Base-by-base conservation (phyloP, 495 filamentous ascomycete species). In the Podospora appendiculata region DNA sequence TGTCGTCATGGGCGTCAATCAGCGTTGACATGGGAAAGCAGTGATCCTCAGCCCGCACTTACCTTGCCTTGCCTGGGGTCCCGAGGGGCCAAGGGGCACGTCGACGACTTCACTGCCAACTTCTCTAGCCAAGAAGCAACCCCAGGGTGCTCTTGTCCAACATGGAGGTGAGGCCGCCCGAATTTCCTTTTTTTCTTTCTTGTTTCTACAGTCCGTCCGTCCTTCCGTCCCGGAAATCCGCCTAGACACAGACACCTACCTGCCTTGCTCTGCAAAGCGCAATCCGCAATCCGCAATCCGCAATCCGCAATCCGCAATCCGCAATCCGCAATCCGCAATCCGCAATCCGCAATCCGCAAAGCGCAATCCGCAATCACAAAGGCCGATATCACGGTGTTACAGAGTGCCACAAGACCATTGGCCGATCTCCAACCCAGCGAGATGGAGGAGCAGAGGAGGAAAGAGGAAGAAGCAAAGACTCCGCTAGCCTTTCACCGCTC, bases 161-260 rank as follows among this genome's bases (percentile, higher is more conserved):
- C 32, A 56, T 56, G 53, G 53, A 56, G 53, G 53, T 56, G 17
- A 56, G 53, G 32, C 18, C 7, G 16, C n/a, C 6, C n/a, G 25
- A 39, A n/a, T 40, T 19, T 35, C 35, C 36, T 32, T 13, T 39
- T 17, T 17, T 45, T 34, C 18, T 12, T 17, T 41, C 36, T 39
- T 8, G 16, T 45, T 45, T 45, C 8, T 42, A 16, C 25, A 25
- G 25, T 25, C 25, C 25, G 25, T 25, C 25, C 25, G 25, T 25
- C 25, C 25, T 2, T 25, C 25, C 25, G 25, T 25, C 25, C 25
- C 25, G 25, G 25, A 25, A 25, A 25, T 25, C 25, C 25, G 25
- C 5, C 25, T 25, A 25, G 2, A 25, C 5, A 25, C n/a, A n/a
- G n/a, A n/a, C n/a, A n/a, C n/a, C n/a, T n/a, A n/a, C n/a, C n/a